Conservation (phyloP, 2,329 filamentous ascomycete genomes). For the Hypoxylon sp. region DNA sequence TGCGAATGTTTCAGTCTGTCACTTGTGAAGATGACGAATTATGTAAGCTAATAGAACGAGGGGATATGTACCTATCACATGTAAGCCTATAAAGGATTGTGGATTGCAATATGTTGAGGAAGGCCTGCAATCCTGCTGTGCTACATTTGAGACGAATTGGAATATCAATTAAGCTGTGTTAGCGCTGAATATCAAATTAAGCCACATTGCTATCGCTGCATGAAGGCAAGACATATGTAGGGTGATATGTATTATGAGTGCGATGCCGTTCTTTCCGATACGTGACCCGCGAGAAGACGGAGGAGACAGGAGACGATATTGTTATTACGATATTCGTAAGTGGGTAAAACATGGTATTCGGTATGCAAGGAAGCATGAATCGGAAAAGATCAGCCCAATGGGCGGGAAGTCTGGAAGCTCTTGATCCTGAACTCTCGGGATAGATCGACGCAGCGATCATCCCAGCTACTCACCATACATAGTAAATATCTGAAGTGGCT, state of each 20-base stretch:
- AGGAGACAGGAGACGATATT: constrained; percentile 14
- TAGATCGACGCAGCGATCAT: constrained; percentile 36
- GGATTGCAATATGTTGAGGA: neutral
- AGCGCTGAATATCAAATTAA: neutral
- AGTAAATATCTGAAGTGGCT: constrained; percentile 3
- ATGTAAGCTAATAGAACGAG: neutral
- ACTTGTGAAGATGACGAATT: too few species aligned
- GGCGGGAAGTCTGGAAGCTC: constrained; percentile 25
- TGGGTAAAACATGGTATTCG: constrained; percentile 8
- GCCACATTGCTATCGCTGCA: neutral
- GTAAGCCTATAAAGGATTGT: neutral
- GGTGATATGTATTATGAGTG: neutral
- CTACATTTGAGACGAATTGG: neutral
- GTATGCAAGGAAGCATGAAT: constrained; percentile 25
- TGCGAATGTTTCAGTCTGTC: neutral
- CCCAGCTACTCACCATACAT: constrained; percentile 10
- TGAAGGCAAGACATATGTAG: neutral
- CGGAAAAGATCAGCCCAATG: constrained; percentile 33
- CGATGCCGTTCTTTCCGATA: neutral
- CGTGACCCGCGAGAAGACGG: neutral
- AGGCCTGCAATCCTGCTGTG: neutral
- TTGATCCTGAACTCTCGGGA: constrained; percentile 20
- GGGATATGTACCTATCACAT: neutral
- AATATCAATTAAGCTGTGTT: neutral
- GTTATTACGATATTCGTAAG: constrained; percentile 25